These are phyloP conservation scores for Trichoderma sp. DNA, from an alignment of 2,329 filamentous ascomycete genomes.

Conservation along the genomic window DNA sequence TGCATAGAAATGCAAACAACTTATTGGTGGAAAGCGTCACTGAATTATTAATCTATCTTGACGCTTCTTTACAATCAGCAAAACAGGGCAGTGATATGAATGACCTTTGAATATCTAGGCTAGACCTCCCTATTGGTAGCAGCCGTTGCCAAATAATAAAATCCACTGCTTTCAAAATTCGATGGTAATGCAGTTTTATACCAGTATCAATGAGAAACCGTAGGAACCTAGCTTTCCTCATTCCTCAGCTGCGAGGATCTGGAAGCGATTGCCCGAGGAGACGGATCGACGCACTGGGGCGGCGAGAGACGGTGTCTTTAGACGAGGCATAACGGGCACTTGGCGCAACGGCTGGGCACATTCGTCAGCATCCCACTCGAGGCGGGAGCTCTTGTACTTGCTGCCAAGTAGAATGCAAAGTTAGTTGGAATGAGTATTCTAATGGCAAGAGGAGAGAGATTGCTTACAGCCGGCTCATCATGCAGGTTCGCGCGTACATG, in stretches of 20 bases:
- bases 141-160: not conserved
- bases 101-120: not conserved
- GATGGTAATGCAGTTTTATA: not conserved
- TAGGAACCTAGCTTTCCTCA: not conserved
- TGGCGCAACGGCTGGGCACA: slow-evolving; percentile 58
- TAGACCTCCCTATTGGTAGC: not conserved
- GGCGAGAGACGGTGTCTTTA: slow-evolving; percentile 22
- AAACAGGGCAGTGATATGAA: not conserved
- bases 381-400: slow-evolving; percentile 66
- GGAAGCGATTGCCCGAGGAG: slow-evolving; percentile 58
- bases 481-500: slow-evolving; percentile 72
- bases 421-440: not conserved
- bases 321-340: slow-evolving; percentile 22
- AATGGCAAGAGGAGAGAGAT: not conserved
- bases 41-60: not conserved
- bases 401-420: slow-evolving; percentile 26
- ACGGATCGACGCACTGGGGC: slow-evolving; percentile 34
- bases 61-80: not conserved
- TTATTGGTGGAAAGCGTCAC: not conserved
- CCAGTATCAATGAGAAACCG: not conserved
- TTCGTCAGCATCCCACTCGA: slow-evolving; percentile 71
- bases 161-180: not conserved
- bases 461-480: slow-evolving; percentile 61
- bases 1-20: not conserved
- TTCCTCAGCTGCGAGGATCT: slow-evolving; percentile 53